Conservation (phyloP, 768 basidiomycete genomes). For the Podaxis carcinomalis region DNA sequence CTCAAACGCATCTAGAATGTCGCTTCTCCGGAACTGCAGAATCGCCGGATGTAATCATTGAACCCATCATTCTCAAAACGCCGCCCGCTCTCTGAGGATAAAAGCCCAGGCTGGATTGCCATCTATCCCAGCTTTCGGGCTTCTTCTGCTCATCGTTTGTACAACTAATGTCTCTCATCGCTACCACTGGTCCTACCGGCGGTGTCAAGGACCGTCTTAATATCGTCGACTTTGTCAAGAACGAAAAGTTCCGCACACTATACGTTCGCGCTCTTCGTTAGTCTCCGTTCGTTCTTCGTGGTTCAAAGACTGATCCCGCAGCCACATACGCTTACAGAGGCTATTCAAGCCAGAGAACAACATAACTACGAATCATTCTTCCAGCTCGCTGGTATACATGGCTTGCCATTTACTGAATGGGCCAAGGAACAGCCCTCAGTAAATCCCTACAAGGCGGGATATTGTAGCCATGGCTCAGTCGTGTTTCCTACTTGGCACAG, state of each 20-base stretch:
- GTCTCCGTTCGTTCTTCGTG: background rate
- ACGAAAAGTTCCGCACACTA: constrained; percentile 42
- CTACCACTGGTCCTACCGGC: background rate
- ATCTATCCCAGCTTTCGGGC: background rate
- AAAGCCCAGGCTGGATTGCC: background rate
- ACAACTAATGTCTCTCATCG: background rate
- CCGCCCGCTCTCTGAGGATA: background rate
- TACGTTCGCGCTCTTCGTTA: constrained; percentile 42
- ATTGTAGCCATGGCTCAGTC: constrained; percentile 48
- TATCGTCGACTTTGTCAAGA: constrained; percentile 38
- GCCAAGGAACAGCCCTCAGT: constrained; percentile 24
- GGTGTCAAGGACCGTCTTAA: constrained; percentile 30
- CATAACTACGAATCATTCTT: constrained; percentile 32
- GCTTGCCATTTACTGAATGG: constrained; percentile 43
- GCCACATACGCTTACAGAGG: constrained; percentile 15
- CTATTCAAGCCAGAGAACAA: constrained; percentile 27
- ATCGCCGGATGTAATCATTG: background rate
- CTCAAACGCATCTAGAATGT: no score
- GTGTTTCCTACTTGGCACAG: constrained; percentile 57
- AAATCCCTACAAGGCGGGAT: constrained; percentile 31
- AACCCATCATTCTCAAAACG: no score
- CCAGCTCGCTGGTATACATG: constrained; percentile 48
- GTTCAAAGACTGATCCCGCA: background rate
- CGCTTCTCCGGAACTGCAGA: background rate
- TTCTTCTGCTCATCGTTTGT: background rate